Percentiles rank a stretch among this genome's conserved stretches.
Conservation (phyloP, 2,329 filamentous ascomycete species). For the Ophiostoma ulmi region DNA sequence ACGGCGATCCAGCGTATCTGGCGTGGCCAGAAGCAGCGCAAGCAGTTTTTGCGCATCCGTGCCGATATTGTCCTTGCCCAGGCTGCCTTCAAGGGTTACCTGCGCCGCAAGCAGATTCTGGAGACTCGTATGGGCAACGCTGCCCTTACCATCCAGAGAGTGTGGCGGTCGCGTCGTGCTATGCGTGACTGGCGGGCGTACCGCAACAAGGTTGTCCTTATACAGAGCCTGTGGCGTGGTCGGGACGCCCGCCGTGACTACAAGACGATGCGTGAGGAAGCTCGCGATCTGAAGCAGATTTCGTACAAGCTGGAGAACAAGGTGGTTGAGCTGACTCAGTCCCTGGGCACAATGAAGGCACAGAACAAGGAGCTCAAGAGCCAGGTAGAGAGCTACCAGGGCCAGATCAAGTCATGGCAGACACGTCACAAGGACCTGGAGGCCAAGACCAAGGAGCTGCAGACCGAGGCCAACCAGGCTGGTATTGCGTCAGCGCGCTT, state of each 20-base stretch:
- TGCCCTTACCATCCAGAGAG: constrained; percentile 81
- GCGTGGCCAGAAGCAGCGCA: constrained; percentile 86
- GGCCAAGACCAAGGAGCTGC: constrained; percentile 83
- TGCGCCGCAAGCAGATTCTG: constrained; percentile 86
- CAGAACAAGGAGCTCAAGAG: constrained; percentile 86
- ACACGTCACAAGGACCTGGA: constrained; percentile 86
- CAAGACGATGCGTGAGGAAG: constrained; percentile 89
- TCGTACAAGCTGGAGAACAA: constrained; percentile 99
- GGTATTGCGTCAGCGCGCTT: constrained; percentile 90
- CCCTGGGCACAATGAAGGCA: constrained; percentile 81
- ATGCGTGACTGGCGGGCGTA: constrained; percentile 80
- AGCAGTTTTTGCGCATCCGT: constrained; percentile 70
- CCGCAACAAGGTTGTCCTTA: constrained; percentile 78
- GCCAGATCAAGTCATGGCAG: constrained; percentile 94
- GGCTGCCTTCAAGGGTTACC: constrained; percentile 83
- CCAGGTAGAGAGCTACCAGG: constrained; percentile 93
- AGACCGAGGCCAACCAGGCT: constrained; percentile 94
- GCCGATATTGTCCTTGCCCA: constrained; percentile 83
- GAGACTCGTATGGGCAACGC: constrained; percentile 91
- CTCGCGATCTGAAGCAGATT: constrained; percentile 96
- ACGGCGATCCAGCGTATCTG: constrained; percentile 94
- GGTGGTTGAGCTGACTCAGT: constrained; percentile 95
- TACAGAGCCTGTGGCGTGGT: constrained; percentile 91
- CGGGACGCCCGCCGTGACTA: constrained; percentile 74
- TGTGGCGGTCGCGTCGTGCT: constrained; percentile 76